Base-by-base conservation (phyloP, 805 yeast species). In the Candida loeiensis region DNA sequence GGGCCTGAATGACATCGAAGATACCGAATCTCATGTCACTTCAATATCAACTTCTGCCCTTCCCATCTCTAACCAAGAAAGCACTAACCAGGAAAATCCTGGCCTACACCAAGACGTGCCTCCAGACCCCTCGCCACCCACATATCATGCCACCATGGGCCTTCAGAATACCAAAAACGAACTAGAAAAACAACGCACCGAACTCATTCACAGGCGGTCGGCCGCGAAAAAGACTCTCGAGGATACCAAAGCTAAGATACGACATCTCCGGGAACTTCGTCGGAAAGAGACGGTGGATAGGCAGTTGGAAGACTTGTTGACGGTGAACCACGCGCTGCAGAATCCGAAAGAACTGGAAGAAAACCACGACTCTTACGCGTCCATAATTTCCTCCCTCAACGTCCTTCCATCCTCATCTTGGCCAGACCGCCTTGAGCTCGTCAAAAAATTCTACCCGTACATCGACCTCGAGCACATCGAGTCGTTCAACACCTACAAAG, bases 371-470 rank as follows among this genome's bases (percentile, higher is more conserved):
- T n/a, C 11, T 8, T 8, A 26, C 12, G 13, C 24, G 9, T 21
- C 24, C 24, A 7, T 9, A 21, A 21, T 21, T 5, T 11, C 17
- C 16, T 7, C 9, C 13, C 17, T 66, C 36, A 52, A 61, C 35
- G 71, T 66, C 4, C 50, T 55, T 4, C 72, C 73, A 2, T 59
- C 71, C 3, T 44, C 46, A 6, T 58, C 66, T 35, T 64, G 70
- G 66, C 19, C 37, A 7, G 40, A 38, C 12, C 33, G 49, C 9
- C 35, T 43, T 12, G 24, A 30, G 3, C 31, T 39, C n/a, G 30
- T 63, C 13, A 54, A 48, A 36, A 47, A 46, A 39, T 64, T 66
- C 40, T 53, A 46, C 37, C 61, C 64, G 1, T 38, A 46, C 35
- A 32, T 66, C 25, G 56, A 55, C 19, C 13, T 46, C 15, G 48